phyloP scores from a whole-genome alignment of 2,329 filamentous ascomycete genomes.

The Stromatinia cepivora region DNA sequence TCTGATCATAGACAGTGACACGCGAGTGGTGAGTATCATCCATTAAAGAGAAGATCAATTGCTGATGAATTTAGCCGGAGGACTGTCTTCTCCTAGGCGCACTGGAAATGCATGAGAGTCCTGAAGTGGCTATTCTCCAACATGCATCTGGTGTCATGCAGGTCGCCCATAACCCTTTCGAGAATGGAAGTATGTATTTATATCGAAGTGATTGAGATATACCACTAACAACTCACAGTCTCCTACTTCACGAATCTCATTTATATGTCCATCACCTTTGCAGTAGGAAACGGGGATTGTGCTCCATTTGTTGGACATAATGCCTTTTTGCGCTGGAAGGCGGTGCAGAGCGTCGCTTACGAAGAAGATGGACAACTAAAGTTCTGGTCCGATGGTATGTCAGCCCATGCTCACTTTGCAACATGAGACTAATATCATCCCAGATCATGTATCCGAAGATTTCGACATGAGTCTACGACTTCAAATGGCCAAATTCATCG shows the following conservation, averaged over 20 bases:
- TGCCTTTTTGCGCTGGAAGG: conserved; percentile 70
- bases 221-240: conserved; percentile 44
- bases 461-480: conserved; percentile 74
- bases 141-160: conserved; percentile 77
- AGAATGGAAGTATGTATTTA: conserved; percentile 54
- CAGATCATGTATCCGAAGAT: conserved; percentile 65
- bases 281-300: conserved; percentile 69
- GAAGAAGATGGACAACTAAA: conserved; percentile 50
- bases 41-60: background rate
- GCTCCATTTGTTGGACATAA: conserved; percentile 71
- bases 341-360: conserved; percentile 59
- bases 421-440: background rate
- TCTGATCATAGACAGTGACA: conserved; percentile 68
- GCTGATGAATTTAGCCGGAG: conserved; percentile 22
- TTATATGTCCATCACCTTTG: conserved; percentile 71
- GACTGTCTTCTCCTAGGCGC: conserved; percentile 45
- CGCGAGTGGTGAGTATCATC: conserved; percentile 47
- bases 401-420: background rate
- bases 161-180: conserved; percentile 69
- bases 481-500: conserved; percentile 66
- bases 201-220: background rate
- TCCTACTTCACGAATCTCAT: conserved; percentile 79
- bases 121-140: conserved; percentile 70
- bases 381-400: conserved; percentile 42
- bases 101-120: conserved; percentile 68